Conservation (phyloP, 148 eudicot species). For the Selenicereus undatus region DNA sequence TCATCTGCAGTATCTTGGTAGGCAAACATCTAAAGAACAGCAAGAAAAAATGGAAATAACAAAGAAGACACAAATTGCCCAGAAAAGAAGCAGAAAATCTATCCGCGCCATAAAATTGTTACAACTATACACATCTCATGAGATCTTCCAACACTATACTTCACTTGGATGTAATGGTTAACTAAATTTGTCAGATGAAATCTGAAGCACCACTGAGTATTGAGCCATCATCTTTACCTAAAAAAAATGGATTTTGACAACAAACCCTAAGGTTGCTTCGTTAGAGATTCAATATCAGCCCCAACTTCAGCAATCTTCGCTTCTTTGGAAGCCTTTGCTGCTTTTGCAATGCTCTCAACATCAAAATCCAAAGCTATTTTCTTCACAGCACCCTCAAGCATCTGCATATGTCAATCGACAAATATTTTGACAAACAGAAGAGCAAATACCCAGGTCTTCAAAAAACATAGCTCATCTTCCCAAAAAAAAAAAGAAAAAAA, state of each 20-base stretch:
- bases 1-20: background rate
- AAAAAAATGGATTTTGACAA: background rate
- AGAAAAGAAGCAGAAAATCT: background rate
- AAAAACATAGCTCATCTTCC: background rate
- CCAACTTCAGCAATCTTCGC: constrained; percentile 82
- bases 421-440: background rate
- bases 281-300: constrained; percentile 62
- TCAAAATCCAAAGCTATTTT: constrained; percentile 83
- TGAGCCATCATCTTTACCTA: background rate
- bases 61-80: background rate
- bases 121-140: constrained; percentile 15
- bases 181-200: background rate
- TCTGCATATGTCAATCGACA: constrained; percentile 33
- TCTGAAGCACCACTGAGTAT: background rate
- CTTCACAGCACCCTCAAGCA: constrained; percentile 82
- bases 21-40: background rate
- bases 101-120: background rate
- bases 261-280: constrained; percentile 27
- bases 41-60: background rate
- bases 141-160: background rate
- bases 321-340: constrained; percentile 66
- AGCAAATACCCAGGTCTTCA: background rate
- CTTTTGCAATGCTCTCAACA: constrained; percentile 67
- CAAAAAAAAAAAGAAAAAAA: background rate
- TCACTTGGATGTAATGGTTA: background rate